Evolutionary conservation across 208 protist genomes (phyloP), one percentile per base, ranked within the genome.

Genomic region (Trypanosoma conorhini): DNA sequence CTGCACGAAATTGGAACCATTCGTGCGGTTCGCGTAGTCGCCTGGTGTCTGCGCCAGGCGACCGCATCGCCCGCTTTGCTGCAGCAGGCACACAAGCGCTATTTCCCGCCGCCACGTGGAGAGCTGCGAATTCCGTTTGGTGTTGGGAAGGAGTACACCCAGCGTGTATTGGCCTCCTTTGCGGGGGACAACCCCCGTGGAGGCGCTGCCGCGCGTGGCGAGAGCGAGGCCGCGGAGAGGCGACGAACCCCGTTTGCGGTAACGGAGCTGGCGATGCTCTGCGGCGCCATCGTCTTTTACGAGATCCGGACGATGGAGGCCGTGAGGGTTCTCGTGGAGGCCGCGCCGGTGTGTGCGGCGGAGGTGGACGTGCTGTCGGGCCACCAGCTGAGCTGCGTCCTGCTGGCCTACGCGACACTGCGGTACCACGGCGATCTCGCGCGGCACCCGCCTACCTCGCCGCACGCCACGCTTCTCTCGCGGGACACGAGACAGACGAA

Each of bases 331-430:
- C 79, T 93, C 63, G 70, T 83, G 0, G 58, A 61, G 22, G 80
- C 83, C 5, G 84, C 85, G 0, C 84, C 85, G 33, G 67, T 77
- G 28, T 90, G 79, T 50, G 66, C 72, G 21, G 58, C 66, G 50
- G 71, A 77, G 4, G 77, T 77, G 12, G 73, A 85, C 24, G 61
- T 75, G n/a, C 65, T 93, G n/a, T 72, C 70, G 19, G 88, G 86
- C 0, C 71, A 80, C n/a, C 75, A 89, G 55, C 48, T 94, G 21
- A 77, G 77, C 68, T 81, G 72, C 62, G 73, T 92, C 59, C 65
- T 94, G 62, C 72, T 89, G 21, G 79, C 84, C 35, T 93, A 87
- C 65, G 86, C 86, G 13, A 78, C 74, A 28, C 71, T 94, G 62
- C 63, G 78, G 52, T 85, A 79, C 30, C 44, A 67, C 24, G 81